These are phyloP conservation scores for Endothia cerciana DNA, from an alignment of 2,329 filamentous ascomycete species.

Conservation along the genomic window DNA sequence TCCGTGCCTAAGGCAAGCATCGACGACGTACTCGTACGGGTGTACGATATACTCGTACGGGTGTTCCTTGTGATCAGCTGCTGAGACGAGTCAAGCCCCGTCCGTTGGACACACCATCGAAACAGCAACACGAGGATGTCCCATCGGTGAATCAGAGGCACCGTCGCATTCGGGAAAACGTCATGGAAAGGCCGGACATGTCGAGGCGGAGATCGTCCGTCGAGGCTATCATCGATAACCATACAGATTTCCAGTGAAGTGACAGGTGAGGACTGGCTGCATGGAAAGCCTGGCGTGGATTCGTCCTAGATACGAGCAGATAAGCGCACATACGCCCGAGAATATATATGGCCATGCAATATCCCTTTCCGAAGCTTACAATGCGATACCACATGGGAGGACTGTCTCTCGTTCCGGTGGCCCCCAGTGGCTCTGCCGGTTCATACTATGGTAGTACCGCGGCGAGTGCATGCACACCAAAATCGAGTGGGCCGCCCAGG, in stretches of 20 bases:
- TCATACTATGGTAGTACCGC: background rate
- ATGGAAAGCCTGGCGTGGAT: constrained; percentile 14
- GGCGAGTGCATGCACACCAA: background rate
- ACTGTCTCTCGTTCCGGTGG: too few relatives aligned
- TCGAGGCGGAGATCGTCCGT: constrained; percentile 20
- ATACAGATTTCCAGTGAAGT: background rate
- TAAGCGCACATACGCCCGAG: background rate
- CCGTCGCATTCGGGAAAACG: constrained; percentile 7
- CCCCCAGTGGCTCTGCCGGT: background rate
- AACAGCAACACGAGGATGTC: constrained; percentile 12
- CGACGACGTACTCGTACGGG: background rate
- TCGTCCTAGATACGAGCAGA: background rate
- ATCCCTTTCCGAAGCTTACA: background rate
- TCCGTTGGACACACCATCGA: constrained; percentile 15
- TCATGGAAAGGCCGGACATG: constrained; percentile 7
- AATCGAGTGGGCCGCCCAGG: background rate
- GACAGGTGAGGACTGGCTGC: constrained; percentile 11
- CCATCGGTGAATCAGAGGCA: constrained; percentile 2
- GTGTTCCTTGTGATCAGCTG: constrained; percentile 10
- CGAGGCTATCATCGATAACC: constrained; percentile 13
- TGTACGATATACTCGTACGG: background rate
- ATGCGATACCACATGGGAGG: too few relatives aligned
- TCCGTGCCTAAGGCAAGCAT: constrained; percentile 3
- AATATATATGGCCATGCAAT: constrained; percentile 7
- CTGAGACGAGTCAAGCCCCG: constrained; percentile 8